Evolutionary conservation across 768 basidiomycete genomes (phyloP).

Genomic region (Daedalea quercina): DNA sequence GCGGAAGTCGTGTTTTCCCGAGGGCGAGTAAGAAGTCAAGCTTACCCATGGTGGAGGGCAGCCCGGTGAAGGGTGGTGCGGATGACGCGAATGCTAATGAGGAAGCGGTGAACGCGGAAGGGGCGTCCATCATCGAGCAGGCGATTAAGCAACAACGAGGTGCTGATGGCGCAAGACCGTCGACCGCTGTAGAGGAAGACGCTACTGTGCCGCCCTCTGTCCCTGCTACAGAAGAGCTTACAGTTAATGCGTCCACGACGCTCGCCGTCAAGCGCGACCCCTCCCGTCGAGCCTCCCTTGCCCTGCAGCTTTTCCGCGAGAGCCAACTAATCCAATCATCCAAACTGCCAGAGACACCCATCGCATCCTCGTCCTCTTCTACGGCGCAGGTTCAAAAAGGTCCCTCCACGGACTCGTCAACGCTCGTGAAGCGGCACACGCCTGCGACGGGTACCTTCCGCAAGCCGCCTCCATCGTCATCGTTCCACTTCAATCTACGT

Average conservation of each 20-base stretch:
- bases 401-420: slow-evolving; percentile 7
- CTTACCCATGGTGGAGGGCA: slow-evolving; percentile 37
- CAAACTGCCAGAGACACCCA: slow-evolving; percentile 24
- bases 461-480: neutral
- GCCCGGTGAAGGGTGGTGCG: slow-evolving; percentile 35
- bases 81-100: slow-evolving; percentile 3
- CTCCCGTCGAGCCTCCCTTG: slow-evolving; percentile 50
- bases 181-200: no score
- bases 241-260: neutral
- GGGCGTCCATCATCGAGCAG: neutral
- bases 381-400: slow-evolving; percentile 9
- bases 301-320: slow-evolving; percentile 54
- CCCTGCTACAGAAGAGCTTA: neutral
- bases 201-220: no score
- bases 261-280: slow-evolving; percentile 25
- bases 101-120: neutral
- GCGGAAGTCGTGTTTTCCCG: slow-evolving; percentile 18
- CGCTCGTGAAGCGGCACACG: slow-evolving; percentile 13
- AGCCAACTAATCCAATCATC: slow-evolving; percentile 43
- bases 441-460: slow-evolving; percentile 11
- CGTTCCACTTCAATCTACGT: neutral
- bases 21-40: slow-evolving; percentile 38
- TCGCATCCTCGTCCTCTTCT: neutral
- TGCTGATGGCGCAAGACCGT: slow-evolving; percentile 8
- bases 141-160: neutral